Base-by-base conservation (phyloP, 331 rosid species). In the Prunus yedoensis region DNA sequence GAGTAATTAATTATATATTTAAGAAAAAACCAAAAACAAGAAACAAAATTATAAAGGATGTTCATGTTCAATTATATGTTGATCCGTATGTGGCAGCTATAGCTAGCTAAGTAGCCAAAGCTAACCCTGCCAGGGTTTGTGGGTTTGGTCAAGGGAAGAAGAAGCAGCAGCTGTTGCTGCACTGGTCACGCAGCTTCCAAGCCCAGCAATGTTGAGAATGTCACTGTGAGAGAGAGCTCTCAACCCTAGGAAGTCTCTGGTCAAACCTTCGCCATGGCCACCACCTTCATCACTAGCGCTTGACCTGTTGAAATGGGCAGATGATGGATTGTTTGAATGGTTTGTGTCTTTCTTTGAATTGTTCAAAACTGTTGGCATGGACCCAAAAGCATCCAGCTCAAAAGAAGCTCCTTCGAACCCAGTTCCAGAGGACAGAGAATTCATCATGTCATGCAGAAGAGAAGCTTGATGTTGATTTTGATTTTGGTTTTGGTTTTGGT, bases 171-270 rank as follows among this genome's bases (percentile, higher is more conserved):
- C 41, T 14, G 66, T 32, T 12, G 12, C 27, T 23, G 35, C 38
- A 60, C n/a, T 70, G 61, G 69, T 86, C 54, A 88, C 82, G 84
- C 89, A 88, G 70, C 85, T 89, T 46, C 88, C 87, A 59, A 90
- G 77, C 61, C 84, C 92, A 75, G 96, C 89, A 43, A 94, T 78
- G 27, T 68, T 88, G 67, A 94, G 88, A 68, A 91, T 83, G 25
- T 88, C 97, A 75, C 80, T 79, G 53, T 88, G 96, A 61, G 97
- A 86, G 30, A 90, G 78, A 9, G 93, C 82, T 81, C 81, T 82
- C 5, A 91, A 89, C 54, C 97, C 93, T 85, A 94, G 88, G 82
- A 94, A 94, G 77, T 94, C 98, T 79, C 93, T 87, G 0, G 98
- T 94, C 86, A 90, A 56, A 3, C 71, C 90, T 74, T 88, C 93